These are phyloP conservation scores for Cyclaneusma minus DNA, from an alignment of 2,329 filamentous ascomycete species.

Conservation along the genomic window DNA sequence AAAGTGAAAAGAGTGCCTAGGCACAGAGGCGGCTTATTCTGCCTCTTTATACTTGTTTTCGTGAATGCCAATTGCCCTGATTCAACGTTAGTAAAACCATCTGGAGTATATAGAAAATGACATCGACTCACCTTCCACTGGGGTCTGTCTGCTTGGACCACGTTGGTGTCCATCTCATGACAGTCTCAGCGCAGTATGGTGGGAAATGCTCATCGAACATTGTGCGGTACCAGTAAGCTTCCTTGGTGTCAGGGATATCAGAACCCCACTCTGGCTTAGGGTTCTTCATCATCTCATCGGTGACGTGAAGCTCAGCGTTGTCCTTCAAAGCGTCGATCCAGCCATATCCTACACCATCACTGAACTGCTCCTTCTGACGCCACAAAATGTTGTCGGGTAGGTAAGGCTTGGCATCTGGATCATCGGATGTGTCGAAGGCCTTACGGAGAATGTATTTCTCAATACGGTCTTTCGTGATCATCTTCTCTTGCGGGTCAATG, in stretches of 20 bases:
- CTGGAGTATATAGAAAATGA: not conserved
- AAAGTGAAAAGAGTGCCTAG: too few species aligned
- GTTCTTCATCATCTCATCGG: conserved; percentile 97
- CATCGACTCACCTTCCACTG: conserved; percentile 42
- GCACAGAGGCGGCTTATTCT: too few species aligned
- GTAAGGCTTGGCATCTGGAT: conserved; percentile 64
- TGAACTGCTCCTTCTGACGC: conserved; percentile 99
- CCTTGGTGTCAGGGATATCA: conserved; percentile 91
- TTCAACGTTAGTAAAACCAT: conserved; percentile 4
- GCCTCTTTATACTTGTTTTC: conserved; percentile 53
- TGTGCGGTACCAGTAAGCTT: conserved; percentile 95
- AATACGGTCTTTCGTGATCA: conserved; percentile 72
- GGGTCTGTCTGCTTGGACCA: conserved; percentile 96
- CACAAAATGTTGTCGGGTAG: conserved; percentile 93
- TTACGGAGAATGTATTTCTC: conserved; percentile 98
- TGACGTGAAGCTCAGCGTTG: conserved; percentile 75
- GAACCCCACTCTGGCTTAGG: conserved; percentile 90
- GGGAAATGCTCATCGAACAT: conserved; percentile 99
- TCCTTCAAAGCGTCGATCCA: conserved; percentile 99
- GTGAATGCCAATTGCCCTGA: conserved; percentile 62
- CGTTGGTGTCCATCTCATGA: conserved; percentile 91
- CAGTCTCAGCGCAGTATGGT: conserved; percentile 74
- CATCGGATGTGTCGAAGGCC: conserved; percentile 85
- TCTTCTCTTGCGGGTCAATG: conserved; percentile 87
- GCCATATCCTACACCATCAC: conserved; percentile 93